Conservation (phyloP, 495 filamentous ascomycete genomes). For the Penicillium roqueforti region DNA sequence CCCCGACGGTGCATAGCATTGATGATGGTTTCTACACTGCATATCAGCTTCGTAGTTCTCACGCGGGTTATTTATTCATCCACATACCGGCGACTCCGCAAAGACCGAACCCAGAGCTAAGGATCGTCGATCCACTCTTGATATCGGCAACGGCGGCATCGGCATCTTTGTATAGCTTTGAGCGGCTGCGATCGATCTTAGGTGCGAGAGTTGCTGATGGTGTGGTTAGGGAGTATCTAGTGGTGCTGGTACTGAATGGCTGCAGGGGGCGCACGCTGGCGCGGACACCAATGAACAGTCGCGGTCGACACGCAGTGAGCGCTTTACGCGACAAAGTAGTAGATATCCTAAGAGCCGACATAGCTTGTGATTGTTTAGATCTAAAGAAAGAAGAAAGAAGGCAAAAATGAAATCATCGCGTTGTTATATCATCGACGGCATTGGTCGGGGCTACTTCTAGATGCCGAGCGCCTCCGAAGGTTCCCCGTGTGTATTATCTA, state of each 20-base stretch:
- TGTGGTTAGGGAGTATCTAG: constrained; percentile 26
- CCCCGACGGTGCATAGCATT: constrained; percentile 65
- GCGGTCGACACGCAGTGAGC: constrained; percentile 22
- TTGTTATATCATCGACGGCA: constrained; percentile 15
- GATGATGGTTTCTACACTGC: constrained; percentile 64
- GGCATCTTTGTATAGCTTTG: constrained; percentile 70
- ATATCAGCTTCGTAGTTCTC: background rate
- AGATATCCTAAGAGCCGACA: constrained; percentile 32
- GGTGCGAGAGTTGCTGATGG: constrained; percentile 20
- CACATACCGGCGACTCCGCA: constrained; percentile 68
- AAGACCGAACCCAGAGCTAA: constrained; percentile 84
- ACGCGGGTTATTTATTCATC: background rate
- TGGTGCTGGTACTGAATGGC: constrained; percentile 5
- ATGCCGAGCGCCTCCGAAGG: constrained; percentile 27
- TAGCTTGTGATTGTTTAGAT: constrained; percentile 5
- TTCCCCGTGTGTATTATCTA: no score
- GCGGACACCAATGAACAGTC: constrained; percentile 23
- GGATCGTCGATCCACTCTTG: constrained; percentile 64
- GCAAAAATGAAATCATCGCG: constrained; percentile 6
- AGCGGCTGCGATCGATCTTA: constrained; percentile 35
- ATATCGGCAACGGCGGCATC: constrained; percentile 71
- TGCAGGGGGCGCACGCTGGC: constrained; percentile 11
- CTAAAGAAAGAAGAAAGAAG: background rate
- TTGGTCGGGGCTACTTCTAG: constrained; percentile 42
- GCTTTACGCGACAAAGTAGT: constrained; percentile 29